Percentiles rank a stretch among this genome's conserved stretches.
phyloP scores from a whole-genome alignment of 805 yeast genomes.

The Nakazawaea sp. region DNA sequence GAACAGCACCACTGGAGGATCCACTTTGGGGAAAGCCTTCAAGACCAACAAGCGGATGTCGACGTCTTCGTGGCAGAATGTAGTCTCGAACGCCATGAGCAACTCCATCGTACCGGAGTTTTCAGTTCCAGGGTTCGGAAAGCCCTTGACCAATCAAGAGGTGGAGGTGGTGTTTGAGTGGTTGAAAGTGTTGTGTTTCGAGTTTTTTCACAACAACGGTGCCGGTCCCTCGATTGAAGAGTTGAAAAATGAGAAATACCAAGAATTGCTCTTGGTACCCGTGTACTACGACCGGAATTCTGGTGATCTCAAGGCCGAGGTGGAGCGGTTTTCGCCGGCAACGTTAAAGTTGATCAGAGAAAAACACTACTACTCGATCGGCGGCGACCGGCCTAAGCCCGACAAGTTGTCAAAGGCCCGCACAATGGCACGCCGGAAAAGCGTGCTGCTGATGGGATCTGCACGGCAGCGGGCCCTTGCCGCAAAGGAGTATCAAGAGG shows the following conservation, averaged over 20 bases:
- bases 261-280: slow-evolving; percentile 56
- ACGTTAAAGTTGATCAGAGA: slow-evolving; percentile 43
- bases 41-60: slow-evolving; percentile 8
- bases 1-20: slow-evolving; percentile 40
- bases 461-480: slow-evolving; percentile 38
- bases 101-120: not conserved
- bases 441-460: slow-evolving; percentile 69
- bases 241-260: slow-evolving; percentile 57
- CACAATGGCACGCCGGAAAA: slow-evolving; percentile 53
- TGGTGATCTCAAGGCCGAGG: slow-evolving; percentile 44
- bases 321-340: slow-evolving; percentile 50
- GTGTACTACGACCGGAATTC: slow-evolving; percentile 52
- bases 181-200: slow-evolving; percentile 58
- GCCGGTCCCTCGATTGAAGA: slow-evolving; percentile 70
- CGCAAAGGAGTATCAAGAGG: slow-evolving; percentile 29
- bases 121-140: slow-evolving; percentile 40
- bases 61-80: not conserved
- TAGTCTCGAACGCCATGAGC: slow-evolving; percentile 14
- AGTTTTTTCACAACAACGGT: slow-evolving; percentile 75
- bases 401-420: slow-evolving; percentile 30
- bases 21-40: too few species aligned
- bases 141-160: slow-evolving; percentile 51
- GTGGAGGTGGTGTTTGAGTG: slow-evolving; percentile 64
- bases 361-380: slow-evolving; percentile 33
- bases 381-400: slow-evolving; percentile 1